phyloP scores from a whole-genome alignment of 2,329 filamentous ascomycete species.

The Diaporthe helianthi region DNA sequence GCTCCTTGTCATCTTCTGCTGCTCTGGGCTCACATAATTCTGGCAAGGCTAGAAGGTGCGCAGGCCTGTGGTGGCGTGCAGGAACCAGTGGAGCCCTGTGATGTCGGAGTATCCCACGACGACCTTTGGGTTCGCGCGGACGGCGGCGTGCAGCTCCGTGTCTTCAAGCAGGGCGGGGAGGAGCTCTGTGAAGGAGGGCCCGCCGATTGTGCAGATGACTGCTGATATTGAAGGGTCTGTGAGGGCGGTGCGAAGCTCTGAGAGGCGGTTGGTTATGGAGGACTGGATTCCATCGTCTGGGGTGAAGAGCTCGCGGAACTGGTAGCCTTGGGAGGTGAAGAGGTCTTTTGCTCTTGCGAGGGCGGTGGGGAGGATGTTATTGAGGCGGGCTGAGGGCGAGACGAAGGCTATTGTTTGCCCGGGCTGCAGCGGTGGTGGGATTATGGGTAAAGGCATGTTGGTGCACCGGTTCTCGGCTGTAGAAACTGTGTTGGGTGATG shows the following conservation, averaged over 20 bases:
- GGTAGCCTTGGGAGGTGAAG: slow-evolving; percentile 44
- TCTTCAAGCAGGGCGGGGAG: slow-evolving; percentile 48
- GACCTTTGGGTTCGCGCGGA: slow-evolving; percentile 49
- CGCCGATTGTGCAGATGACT: slow-evolving; percentile 50
- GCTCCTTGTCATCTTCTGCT: slow-evolving; percentile 42
- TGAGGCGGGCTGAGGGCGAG: slow-evolving; percentile 49
- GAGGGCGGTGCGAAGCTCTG: slow-evolving; percentile 49
- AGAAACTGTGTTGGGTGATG: too few relatives aligned
- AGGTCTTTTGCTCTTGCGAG: slow-evolving; percentile 43
- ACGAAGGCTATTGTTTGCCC: slow-evolving; percentile 50
- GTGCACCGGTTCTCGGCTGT: background rate
- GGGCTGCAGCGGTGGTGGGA: slow-evolving; percentile 39
- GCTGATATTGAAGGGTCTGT: slow-evolving; percentile 45
- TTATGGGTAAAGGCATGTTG: background rate
- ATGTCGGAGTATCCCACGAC: slow-evolving; percentile 53
- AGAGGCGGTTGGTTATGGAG: slow-evolving; percentile 45
- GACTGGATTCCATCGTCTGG: slow-evolving; percentile 43
- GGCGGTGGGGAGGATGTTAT: slow-evolving; percentile 41
- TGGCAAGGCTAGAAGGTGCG: slow-evolving; percentile 52
- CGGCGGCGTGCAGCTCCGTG: slow-evolving; percentile 42
- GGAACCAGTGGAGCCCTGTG: slow-evolving; percentile 51
- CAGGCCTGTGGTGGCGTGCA: slow-evolving; percentile 47
- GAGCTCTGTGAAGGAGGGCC: slow-evolving; percentile 49
- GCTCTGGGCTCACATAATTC: slow-evolving; percentile 46
- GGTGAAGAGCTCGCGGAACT: slow-evolving; percentile 45